Conservation (phyloP, 2,329 filamentous ascomycete genomes). For the Aureobasidium sp. region DNA sequence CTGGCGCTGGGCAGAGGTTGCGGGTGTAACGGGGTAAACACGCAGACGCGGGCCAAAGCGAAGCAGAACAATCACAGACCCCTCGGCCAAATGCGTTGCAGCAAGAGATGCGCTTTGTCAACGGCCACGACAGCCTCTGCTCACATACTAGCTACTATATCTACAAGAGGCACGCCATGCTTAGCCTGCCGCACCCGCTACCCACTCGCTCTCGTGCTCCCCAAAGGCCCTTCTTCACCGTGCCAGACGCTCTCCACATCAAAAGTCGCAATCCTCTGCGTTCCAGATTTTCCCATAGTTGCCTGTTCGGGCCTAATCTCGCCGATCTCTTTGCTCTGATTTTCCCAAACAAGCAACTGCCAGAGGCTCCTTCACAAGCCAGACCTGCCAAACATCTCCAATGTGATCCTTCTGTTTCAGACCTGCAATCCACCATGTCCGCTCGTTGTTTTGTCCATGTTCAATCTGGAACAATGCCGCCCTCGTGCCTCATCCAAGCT, state of each 20-base stretch:
- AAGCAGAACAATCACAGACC: slow-evolving; percentile 6
- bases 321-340: background rate
- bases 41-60: slow-evolving; percentile 13
- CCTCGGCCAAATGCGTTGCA: slow-evolving; percentile 3
- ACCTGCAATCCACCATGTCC: slow-evolving; percentile 2
- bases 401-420: slow-evolving; percentile 5
- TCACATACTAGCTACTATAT: background rate
- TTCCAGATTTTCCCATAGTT: slow-evolving; percentile 10
- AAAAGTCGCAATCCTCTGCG: slow-evolving; percentile 9
- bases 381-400: background rate
- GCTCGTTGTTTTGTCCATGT: slow-evolving; percentile 9
- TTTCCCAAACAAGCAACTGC: background rate
- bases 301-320: background rate
- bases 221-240: slow-evolving; percentile 11
- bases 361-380: background rate
- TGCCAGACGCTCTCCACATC: slow-evolving; percentile 3
- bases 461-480: slow-evolving; percentile 8
- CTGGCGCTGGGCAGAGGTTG: slow-evolving; percentile 11
- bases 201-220: background rate
- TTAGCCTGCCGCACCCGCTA: background rate
- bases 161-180: slow-evolving; percentile 4
- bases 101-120: background rate
- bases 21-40: slow-evolving; percentile 15
- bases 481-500: background rate
- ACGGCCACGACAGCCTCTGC: background rate